A percentile compares a stretch with the other conserved stretches of the same genome.
phyloP scores from a whole-genome alignment of 2,329 filamentous ascomycete genomes.

The Neofusicoccum cordaticola region DNA sequence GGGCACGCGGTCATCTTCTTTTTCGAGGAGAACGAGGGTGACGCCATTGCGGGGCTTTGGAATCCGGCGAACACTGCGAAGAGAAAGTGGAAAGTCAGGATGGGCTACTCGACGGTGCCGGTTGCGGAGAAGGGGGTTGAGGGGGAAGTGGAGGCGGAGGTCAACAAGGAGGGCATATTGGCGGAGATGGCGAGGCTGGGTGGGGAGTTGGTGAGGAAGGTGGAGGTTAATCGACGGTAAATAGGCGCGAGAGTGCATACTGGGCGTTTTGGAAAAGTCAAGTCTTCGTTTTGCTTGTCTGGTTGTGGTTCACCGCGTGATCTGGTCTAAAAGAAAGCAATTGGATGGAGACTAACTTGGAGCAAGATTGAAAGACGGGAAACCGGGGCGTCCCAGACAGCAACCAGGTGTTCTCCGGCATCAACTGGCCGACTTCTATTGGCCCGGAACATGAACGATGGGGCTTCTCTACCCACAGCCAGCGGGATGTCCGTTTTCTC shows the following conservation, averaged over 20 bases:
- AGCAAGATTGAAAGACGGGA: too few relatives aligned
- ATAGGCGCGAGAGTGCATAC: too few relatives aligned
- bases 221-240: slow-evolving; percentile 12
- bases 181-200: slow-evolving; percentile 68
- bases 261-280: too few relatives aligned
- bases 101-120: slow-evolving; percentile 66
- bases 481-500: not conserved
- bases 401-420: too few relatives aligned
- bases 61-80: slow-evolving; percentile 51
- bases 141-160: slow-evolving; percentile 50
- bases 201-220: slow-evolving; percentile 54
- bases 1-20: slow-evolving; percentile 75
- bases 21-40: slow-evolving; percentile 60
- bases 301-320: not conserved
- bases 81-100: slow-evolving; percentile 67
- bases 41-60: slow-evolving; percentile 64
- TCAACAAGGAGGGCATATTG: slow-evolving; percentile 67
- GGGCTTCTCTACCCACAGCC: too few relatives aligned
- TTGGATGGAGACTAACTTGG: too few relatives aligned
- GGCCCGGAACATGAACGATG: too few relatives aligned
- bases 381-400: too few relatives aligned
- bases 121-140: slow-evolving; percentile 30
- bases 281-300: too few relatives aligned
- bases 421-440: too few relatives aligned
- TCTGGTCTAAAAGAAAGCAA: not conserved